Evolutionary conservation across 306 rosid species (phyloP), one percentile per base, ranked within the genome.

Genomic region (Parietaria judaica): DNA sequence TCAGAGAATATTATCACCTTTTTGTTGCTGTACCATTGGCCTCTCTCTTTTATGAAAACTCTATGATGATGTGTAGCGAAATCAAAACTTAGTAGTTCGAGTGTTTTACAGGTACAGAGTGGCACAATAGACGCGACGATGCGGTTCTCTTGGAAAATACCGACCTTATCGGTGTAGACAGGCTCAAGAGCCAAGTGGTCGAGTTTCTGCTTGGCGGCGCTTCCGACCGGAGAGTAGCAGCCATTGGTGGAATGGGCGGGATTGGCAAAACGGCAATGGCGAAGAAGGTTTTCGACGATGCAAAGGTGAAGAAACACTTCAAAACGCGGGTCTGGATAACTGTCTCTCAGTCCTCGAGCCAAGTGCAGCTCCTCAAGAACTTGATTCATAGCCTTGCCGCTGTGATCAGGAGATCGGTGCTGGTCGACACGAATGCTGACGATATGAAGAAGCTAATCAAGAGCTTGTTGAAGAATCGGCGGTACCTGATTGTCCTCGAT

Each of bases 191-290:
- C 64, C 75, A 76, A 41, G 14, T 86, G 12, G n/a, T 61, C 58
- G 69, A 74, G 15, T 58, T 75, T 76, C 73, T 86, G 52, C 65
- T 68, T 69, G 61, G 51, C 3, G 85, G 74, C 15, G 66, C 56
- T 65, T 76, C 77, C 0, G 68, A 46, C 39, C 74, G 75, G 13
- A 53, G 57, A 60, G 86, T 81, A 10, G 70, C 78, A 50, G 75
- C 86, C 31, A 84, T 81, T n/a, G 66, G 75, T 7, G 90, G 82
- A 16, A 84, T 81, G 86, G 89, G 89, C 16, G 89, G 89, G 50
- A 63, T 83, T 69, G 89, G 89, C 53, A 83, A 83, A 63, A 84
- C 86, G 45, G 79, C 90, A 31, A 37, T 84, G 69, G 82, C 74
- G 60, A 84, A 81, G 72, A 69, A 81, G 71, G 90, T 78, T 55